Conservation (phyloP, 2,329 filamentous ascomycete genomes). For the Stachybotrys chartarum region DNA sequence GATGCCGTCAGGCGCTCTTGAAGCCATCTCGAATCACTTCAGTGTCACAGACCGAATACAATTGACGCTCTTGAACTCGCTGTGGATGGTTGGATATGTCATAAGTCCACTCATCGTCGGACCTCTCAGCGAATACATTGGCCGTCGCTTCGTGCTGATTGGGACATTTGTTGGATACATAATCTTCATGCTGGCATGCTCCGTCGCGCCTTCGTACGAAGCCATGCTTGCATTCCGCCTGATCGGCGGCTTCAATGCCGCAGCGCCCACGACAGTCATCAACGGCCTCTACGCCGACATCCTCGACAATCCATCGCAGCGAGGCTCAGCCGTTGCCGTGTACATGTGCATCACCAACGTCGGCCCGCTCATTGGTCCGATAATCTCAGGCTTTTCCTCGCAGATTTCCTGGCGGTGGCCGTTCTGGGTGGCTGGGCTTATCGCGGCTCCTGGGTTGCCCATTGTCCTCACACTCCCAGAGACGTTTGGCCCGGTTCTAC, state of each 20-base stretch:
- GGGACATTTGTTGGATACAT: constrained; percentile 25
- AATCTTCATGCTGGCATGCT: constrained; percentile 24
- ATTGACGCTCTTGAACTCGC: constrained; percentile 25
- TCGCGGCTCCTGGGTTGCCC: constrained; percentile 19
- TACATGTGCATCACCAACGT: constrained; percentile 26
- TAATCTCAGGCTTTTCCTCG: constrained; percentile 43
- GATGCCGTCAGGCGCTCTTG: constrained; percentile 27
- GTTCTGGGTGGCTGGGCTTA: constrained; percentile 29
- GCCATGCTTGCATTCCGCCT: constrained; percentile 35
- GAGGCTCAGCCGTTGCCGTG: constrained; percentile 23
- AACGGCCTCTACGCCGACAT: constrained; percentile 25
- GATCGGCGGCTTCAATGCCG: constrained; percentile 22
- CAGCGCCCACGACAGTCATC: constrained; percentile 25
- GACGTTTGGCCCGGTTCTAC: constrained; percentile 42
- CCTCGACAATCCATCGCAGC: constrained; percentile 20
- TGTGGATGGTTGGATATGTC: constrained; percentile 28
- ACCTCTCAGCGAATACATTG: constrained; percentile 26
- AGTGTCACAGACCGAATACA: constrained; percentile 14
- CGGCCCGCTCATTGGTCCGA: constrained; percentile 37
- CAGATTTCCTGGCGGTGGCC: constrained; percentile 33
- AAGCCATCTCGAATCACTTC: constrained; percentile 22
- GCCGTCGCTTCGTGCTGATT: constrained; percentile 23
- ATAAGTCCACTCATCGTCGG: constrained; percentile 25
- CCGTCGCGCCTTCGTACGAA: constrained; percentile 33
- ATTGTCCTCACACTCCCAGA: constrained; percentile 32